Percentiles rank a stretch among this genome's conserved stretches.
phyloP scores from a whole-genome alignment of 306 rosid genomes.

The Amphicarpaea edgeworthii region DNA sequence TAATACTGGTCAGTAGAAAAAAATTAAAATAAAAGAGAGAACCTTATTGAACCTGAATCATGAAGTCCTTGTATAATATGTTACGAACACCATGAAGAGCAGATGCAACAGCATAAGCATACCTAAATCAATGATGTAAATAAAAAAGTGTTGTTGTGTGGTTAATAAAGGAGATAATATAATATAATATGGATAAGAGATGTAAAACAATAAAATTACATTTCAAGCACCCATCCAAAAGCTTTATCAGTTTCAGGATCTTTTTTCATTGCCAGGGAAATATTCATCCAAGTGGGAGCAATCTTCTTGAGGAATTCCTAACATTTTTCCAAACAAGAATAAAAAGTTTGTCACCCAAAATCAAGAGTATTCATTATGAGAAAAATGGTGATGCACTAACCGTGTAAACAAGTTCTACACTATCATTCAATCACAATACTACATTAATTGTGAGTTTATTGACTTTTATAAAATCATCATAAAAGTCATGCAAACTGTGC shows the following conservation, averaged over 20 bases:
- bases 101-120: slow-evolving; percentile 95
- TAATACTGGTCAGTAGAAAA: neutral
- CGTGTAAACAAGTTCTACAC: too few relatives aligned
- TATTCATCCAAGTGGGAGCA: slow-evolving; percentile 99
- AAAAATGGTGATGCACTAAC: too few relatives aligned
- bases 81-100: slow-evolving; percentile 86
- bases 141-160: slow-evolving; percentile 13
- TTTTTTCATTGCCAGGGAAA: slow-evolving; percentile 97
- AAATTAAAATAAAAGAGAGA: slow-evolving; percentile 16
- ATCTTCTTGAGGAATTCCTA: slow-evolving; percentile 93
- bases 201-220: slow-evolving; percentile 55
- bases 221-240: slow-evolving; percentile 99
- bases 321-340: slow-evolving; percentile 41
- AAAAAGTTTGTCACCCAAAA: slow-evolving; percentile 33
- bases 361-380: slow-evolving; percentile 12
- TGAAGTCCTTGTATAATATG: slow-evolving; percentile 90
- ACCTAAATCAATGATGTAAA: slow-evolving; percentile 63
- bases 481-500: too few relatives aligned
- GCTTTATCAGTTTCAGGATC: slow-evolving; percentile 98
- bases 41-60: slow-evolving; percentile 85
- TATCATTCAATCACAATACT: too few relatives aligned
- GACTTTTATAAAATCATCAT: too few relatives aligned
- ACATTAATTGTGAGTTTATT: too few relatives aligned
- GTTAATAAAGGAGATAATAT: slow-evolving; percentile 40
- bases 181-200: slow-evolving; percentile 9